Conservation (phyloP, 2,329 filamentous ascomycete genomes). For the Paecilomyces sp. region DNA sequence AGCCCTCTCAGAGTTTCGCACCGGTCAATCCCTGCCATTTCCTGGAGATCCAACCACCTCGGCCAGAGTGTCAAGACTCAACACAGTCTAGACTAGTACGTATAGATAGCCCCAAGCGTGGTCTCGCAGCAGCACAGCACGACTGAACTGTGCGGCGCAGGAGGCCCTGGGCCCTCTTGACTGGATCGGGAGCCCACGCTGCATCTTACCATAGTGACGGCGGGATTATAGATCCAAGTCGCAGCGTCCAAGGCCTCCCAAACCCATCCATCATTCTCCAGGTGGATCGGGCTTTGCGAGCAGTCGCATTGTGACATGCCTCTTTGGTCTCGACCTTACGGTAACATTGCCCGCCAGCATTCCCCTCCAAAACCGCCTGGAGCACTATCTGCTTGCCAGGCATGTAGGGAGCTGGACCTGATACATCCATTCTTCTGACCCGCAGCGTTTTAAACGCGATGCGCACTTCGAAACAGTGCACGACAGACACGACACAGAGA, state of each 20-base stretch:
- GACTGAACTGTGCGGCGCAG: background rate
- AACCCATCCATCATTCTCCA: background rate
- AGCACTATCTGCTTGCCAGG: background rate
- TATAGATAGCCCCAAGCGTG: background rate
- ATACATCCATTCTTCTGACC: background rate
- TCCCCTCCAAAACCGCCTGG: background rate
- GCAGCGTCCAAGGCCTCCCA: background rate
- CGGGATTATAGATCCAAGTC: background rate
- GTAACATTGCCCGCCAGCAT: background rate
- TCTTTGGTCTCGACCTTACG: background rate
- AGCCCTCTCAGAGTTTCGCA: background rate
- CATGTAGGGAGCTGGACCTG: background rate
- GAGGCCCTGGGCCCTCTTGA: background rate
- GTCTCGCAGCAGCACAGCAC: background rate
- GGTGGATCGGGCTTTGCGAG: background rate
- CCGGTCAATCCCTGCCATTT: background rate
- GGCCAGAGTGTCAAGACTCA: background rate
- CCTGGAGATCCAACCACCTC: background rate
- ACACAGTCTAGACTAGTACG: background rate
- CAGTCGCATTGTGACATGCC: slow-evolving; percentile 2
- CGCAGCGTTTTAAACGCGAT: background rate
- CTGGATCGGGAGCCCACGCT: background rate
- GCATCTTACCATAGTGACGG: background rate
- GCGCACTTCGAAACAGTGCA: background rate
- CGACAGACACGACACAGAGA: background rate